Evolutionary conservation across 2,329 filamentous ascomycete species (phyloP).

Genomic region (Myriosclerotinia curreyana): DNA sequence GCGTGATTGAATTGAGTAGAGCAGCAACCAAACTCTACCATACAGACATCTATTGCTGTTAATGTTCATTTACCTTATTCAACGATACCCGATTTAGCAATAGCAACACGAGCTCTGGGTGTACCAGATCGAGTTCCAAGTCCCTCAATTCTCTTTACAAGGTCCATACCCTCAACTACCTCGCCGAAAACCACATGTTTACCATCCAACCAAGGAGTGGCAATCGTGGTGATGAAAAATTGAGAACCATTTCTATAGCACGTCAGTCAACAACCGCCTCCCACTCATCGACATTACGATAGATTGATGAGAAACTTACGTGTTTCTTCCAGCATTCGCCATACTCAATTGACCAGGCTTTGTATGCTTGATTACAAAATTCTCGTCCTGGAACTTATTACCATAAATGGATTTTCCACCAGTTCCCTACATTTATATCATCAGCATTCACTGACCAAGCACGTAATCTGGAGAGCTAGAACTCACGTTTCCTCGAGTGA

Average conservation of each 20-base stretch:
- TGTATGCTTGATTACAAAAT: slow-evolving; percentile 75
- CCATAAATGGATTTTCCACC: slow-evolving; percentile 93
- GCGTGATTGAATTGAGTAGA: no score
- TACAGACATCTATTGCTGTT: background rate
- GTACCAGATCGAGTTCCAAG: slow-evolving; percentile 56
- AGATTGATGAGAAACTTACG: slow-evolving; percentile 56
- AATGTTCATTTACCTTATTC: background rate
- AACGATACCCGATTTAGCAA: slow-evolving; percentile 49
- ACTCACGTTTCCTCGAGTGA: slow-evolving; percentile 84
- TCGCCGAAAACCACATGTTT: slow-evolving; percentile 95
- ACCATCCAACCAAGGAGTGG: slow-evolving; percentile 86
- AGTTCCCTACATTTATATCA: slow-evolving; percentile 56
- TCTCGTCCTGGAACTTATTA: slow-evolving; percentile 90
- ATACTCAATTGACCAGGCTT: slow-evolving; percentile 81
- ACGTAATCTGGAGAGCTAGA: no score
- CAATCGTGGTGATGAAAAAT: slow-evolving; percentile 95
- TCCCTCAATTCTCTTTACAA: slow-evolving; percentile 61
- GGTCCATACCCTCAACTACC: slow-evolving; percentile 51
- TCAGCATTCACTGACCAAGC: slow-evolving; percentile 53
- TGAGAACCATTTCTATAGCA: slow-evolving; percentile 87
- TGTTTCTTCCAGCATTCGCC: slow-evolving; percentile 95
- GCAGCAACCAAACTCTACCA: background rate
- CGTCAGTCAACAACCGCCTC: slow-evolving; percentile 32
- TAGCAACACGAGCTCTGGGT: slow-evolving; percentile 52
- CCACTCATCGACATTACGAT: background rate